phyloP scores from a whole-genome alignment of 768 basidiomycete genomes.

The Leccinum variicolor region DNA sequence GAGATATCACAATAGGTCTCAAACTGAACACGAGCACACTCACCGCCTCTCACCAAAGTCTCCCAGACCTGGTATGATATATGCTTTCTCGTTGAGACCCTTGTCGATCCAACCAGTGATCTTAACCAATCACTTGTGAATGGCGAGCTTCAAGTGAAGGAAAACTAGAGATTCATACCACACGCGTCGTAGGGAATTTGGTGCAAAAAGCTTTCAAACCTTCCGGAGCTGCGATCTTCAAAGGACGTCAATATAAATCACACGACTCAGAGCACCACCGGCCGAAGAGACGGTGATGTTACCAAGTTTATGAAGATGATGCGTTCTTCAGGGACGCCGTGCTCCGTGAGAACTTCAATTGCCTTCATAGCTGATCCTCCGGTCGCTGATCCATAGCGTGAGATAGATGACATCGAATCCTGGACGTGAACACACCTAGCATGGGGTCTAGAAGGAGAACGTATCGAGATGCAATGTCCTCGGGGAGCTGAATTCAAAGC shows the following conservation, averaged over 20 bases:
- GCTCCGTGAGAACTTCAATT: conserved; percentile 87
- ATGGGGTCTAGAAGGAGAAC: conserved; percentile 96
- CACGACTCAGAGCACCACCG: not conserved
- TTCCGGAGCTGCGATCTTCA: conserved; percentile 84
- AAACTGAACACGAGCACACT: conserved; percentile 1
- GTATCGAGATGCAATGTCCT: conserved; percentile 85
- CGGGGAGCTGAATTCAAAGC: not conserved
- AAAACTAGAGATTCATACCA: conserved; percentile 49
- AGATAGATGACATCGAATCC: not conserved
- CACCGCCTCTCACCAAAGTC: conserved; percentile 93
- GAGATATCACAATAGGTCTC: not conserved
- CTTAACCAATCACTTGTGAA: conserved; percentile 35
- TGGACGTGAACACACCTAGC: conserved; percentile 61
- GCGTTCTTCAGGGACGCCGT: conserved; percentile 90
- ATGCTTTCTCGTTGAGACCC: conserved; percentile 87
- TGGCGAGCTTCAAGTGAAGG: not conserved
- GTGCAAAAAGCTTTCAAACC: conserved; percentile 79
- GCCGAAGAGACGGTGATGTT: not conserved
- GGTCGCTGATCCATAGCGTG: conserved; percentile 52
- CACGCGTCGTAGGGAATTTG: conserved; percentile 70
- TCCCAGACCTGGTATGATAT: conserved; percentile 93
- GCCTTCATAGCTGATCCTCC: conserved; percentile 98
- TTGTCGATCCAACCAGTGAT: conserved; percentile 96
- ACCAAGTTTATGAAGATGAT: conserved; percentile 95
- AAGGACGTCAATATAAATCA: not conserved